Base-by-base conservation (phyloP, 1,284 basidiomycete genomes). In the Naganishia sp. region DNA sequence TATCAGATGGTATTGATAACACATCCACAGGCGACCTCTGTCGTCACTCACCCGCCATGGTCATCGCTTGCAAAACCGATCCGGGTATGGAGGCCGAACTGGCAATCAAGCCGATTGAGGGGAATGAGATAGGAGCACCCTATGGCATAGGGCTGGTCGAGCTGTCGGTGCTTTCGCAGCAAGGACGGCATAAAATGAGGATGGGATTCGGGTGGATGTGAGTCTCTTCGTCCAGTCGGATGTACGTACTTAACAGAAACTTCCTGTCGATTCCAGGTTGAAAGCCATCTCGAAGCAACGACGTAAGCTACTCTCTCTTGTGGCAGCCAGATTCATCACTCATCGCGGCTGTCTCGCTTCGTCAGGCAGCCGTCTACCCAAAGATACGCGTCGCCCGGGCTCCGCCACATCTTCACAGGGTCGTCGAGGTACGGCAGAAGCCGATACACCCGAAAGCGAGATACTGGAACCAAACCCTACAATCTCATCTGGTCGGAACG, bases 51-150 rank as follows among this genome's bases (percentile, higher is more conserved):
- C 78, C 78, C 1, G 73, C 74, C 53, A 74, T 80, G 50, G 68
- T 81, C 11, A 72, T 80, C 36, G 79, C 77, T 1, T 79, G 78
- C 71, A 79, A 79, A 65, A 77, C 78, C 1, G 79, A 80, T 65
- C 77, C 77, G 4, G 72, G 70, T 11, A 36, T 39, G 6, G 48
- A 46, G 1, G 67, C 56, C 28, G 23, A 52, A 10, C 68, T 73
- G 1, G 71, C 73, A 45, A 73, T 80, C 36, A 72, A 74, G 16
- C 73, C 79, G 5, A 70, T 73, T n/a, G 69, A 72, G 39, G 79
- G 74, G 18, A 77, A 80, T 65, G 72, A 73, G 2, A 70, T 80
- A 23, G 77, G 78, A 4, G 73, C 78, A 39, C 75, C 77, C 11
- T 76, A 73, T 72, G 77, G 77, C 61, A 75, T 79, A 25, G 79